Evolutionary conservation across 2,329 filamentous ascomycete species (phyloP).

Genomic region (Aspergillus aculeatinus): DNA sequence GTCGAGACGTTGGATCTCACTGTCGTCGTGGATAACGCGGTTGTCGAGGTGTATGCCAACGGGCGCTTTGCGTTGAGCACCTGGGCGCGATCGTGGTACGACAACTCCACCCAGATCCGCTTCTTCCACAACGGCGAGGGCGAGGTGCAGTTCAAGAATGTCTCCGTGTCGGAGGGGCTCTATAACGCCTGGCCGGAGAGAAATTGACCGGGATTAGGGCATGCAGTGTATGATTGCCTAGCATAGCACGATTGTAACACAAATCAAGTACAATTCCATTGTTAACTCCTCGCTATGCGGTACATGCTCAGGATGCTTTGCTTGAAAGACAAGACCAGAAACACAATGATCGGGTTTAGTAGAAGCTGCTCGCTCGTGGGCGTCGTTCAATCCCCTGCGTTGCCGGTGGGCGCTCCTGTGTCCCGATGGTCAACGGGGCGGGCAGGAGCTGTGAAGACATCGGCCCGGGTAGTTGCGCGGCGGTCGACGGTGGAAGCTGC

Average conservation of each 20-base stretch:
- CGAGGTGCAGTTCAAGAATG: constrained; percentile 16
- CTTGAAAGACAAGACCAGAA: too few relatives aligned
- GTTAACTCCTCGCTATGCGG: too few relatives aligned
- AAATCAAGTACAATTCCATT: too few relatives aligned
- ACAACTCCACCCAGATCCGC: constrained; percentile 19
- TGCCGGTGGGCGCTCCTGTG: neutral
- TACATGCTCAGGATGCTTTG: too few relatives aligned
- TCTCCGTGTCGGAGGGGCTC: constrained; percentile 18
- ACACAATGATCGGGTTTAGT: neutral
- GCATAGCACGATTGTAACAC: neutral
- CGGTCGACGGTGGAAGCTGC: neutral
- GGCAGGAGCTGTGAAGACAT: neutral
- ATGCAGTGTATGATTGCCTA: neutral
- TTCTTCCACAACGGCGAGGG: constrained; percentile 21
- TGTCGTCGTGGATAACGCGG: constrained; percentile 19
- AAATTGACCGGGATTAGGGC: neutral
- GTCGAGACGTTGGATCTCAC: constrained; percentile 21
- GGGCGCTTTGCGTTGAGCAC: constrained; percentile 21
- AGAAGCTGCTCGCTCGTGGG: neutral
- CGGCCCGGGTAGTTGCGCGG: neutral
- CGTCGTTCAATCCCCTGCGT: neutral
- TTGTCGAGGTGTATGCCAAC: constrained; percentile 23
- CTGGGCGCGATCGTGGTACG: constrained; percentile 22
- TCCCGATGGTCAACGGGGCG: neutral
- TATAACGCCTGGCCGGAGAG: constrained; percentile 22